These are phyloP conservation scores for Neurospora crassa DNA, from an alignment of 2,329 filamentous ascomycete species.

Conservation along the genomic window DNA sequence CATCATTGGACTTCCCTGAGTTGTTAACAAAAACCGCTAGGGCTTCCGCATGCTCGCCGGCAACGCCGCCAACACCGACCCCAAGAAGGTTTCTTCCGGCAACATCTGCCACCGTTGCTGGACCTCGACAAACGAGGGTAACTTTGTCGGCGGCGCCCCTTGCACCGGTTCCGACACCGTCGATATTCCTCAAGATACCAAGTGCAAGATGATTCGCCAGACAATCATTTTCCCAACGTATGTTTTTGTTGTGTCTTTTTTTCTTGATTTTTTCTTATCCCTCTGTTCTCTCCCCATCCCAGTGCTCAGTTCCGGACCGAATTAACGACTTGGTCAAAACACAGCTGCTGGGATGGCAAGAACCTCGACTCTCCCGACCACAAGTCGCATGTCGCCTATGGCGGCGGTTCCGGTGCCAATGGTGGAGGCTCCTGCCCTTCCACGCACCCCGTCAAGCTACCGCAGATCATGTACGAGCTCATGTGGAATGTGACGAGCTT, in stretches of 20 bases:
- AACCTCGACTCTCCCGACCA: conserved; percentile 31
- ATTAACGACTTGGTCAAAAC: too few species aligned
- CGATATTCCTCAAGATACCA: conserved; percentile 34
- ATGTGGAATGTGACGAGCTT: conserved; percentile 36
- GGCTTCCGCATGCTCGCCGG: conserved; percentile 39
- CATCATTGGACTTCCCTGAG: too few species aligned
- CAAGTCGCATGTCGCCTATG: conserved; percentile 35
- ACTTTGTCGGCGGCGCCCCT: conserved; percentile 38
- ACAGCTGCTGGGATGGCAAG: conserved; percentile 38
- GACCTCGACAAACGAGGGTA: conserved; percentile 35
- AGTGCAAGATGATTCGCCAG: conserved; percentile 43
- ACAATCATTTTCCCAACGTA: conserved; percentile 40
- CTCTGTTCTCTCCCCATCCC: not conserved
- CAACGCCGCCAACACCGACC: conserved; percentile 31
- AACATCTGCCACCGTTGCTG: conserved; percentile 39
- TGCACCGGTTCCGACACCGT: conserved; percentile 41
- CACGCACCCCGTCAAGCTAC: conserved; percentile 35
- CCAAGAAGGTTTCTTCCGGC: conserved; percentile 27
- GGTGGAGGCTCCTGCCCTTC: conserved; percentile 38
- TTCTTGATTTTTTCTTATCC: not conserved
- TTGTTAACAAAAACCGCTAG: conserved; percentile 15
- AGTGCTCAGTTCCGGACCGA: too few species aligned
- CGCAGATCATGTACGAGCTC: conserved; percentile 39
- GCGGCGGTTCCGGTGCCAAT: conserved; percentile 32
- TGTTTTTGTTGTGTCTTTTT: not conserved